Percentiles rank a stretch among this genome's conserved stretches.
Conservation (phyloP, 1,139 yeast genomes). For the Tardiomyces blankii region DNA sequence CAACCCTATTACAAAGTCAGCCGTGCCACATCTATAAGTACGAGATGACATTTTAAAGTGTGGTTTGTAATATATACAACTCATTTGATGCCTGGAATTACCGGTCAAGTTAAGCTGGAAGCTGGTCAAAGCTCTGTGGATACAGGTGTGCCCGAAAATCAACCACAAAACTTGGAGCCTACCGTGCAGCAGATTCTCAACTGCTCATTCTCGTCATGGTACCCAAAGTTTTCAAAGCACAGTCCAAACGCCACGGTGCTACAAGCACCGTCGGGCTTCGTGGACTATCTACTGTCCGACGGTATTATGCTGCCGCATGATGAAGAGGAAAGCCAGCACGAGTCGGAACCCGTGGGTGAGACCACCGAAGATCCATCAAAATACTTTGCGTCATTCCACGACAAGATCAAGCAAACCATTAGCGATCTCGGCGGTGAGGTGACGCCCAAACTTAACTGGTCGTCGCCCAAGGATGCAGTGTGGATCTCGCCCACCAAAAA, state of each 20-base stretch:
- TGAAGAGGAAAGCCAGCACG: constrained; percentile 12
- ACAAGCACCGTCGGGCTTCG: constrained; percentile 54
- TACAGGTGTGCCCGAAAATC: too few species aligned
- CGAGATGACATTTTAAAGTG: too few species aligned
- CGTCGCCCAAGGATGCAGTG: constrained; percentile 87
- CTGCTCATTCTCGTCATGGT: constrained; percentile 73
- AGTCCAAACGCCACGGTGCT: constrained; percentile 45
- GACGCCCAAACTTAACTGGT: constrained; percentile 90
- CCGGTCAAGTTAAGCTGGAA: too few species aligned
- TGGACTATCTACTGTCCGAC: constrained; percentile 63
- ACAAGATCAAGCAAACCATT: constrained; percentile 34
- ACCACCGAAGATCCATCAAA: constrained; percentile 21
- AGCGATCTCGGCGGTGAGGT: constrained; percentile 44
- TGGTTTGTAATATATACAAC: too few species aligned
- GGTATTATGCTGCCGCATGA: constrained; percentile 56
- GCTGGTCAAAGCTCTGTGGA: too few species aligned
- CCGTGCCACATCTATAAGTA: too few species aligned
- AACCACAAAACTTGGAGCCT: too few species aligned
- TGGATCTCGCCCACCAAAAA: constrained; percentile 83
- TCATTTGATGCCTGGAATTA: too few species aligned
- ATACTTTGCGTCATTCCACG: constrained; percentile 50
- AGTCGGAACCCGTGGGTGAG: constrained; percentile 1
- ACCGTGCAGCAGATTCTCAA: constrained; percentile 38
- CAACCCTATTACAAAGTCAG: too few species aligned
- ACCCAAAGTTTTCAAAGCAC: constrained; percentile 38